A percentile compares a stretch with the other conserved stretches of the same genome.
phyloP scores from a whole-genome alignment of 768 basidiomycete genomes.

The Crepidotus variabilis region DNA sequence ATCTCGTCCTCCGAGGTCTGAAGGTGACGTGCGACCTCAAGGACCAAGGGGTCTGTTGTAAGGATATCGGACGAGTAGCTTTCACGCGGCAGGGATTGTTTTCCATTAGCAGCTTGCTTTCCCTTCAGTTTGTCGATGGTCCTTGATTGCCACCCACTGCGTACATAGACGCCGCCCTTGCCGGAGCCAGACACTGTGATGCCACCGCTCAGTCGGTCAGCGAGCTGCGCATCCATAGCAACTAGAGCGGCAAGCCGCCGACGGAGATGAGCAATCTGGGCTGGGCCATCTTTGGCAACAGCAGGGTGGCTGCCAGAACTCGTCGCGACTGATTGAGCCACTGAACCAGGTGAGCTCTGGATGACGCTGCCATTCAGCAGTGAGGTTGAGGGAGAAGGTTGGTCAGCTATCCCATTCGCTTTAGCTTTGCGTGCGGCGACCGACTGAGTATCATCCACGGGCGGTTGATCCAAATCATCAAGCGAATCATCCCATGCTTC shows the following conservation, averaged over 20 bases:
- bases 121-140: conserved; percentile 45
- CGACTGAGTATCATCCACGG: conserved; percentile 26
- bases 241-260: conserved; percentile 57
- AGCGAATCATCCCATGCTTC: conserved; percentile 60
- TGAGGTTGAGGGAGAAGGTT: conserved; percentile 38
- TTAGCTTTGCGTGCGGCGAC: conserved; percentile 22
- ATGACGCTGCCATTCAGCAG: conserved; percentile 21
- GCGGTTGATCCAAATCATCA: conserved; percentile 32
- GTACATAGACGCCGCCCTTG: conserved; percentile 71
- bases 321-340: conserved; percentile 23
- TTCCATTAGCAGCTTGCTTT: conserved; percentile 23
- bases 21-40: conserved; percentile 60
- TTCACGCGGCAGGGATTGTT: conserved; percentile 30
- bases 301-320: conserved; percentile 23
- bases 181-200: conserved; percentile 72
- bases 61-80: conserved; percentile 26
- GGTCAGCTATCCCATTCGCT: conserved; percentile 30
- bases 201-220: conserved; percentile 71
- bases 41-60: conserved; percentile 51
- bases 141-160: conserved; percentile 78
- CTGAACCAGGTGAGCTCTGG: conserved; percentile 23
- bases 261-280: conserved; percentile 53
- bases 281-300: conserved; percentile 23
- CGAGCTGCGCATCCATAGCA: conserved; percentile 58
- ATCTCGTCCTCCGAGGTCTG: conserved; percentile 60